phyloP scores from a whole-genome alignment of 164 flowering plant genomes.

The Houttuynia cordata region DNA sequence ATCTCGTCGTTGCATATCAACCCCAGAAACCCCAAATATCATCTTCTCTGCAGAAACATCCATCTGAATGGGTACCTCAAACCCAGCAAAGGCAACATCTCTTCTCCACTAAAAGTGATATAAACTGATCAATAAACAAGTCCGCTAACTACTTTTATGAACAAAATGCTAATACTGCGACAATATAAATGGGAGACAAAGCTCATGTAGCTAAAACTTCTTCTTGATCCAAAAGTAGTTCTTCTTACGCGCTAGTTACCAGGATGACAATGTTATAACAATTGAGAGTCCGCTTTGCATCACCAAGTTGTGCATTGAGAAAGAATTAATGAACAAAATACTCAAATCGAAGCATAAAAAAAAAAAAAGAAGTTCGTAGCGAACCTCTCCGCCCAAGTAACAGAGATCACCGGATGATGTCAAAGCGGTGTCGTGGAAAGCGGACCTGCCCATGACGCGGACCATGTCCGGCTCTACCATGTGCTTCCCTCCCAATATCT shows the following conservation, averaged over 20 bases:
- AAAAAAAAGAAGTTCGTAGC: neutral
- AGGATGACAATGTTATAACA: no score
- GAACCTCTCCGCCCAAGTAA: conserved; percentile 95
- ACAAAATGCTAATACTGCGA: no score
- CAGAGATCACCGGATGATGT: conserved; percentile 77
- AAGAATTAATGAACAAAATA: no score
- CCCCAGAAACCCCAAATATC: conserved; percentile 76
- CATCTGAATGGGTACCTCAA: conserved; percentile 93
- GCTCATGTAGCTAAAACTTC: no score
- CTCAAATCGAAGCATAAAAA: neutral
- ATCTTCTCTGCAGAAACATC: conserved; percentile 93
- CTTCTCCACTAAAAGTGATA: conserved; percentile 73
- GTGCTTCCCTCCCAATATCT: conserved; percentile 93
- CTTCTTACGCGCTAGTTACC: no score
- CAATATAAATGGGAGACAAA: no score
- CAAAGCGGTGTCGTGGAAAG: conserved; percentile 84
- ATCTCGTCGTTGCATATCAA: conserved; percentile 69
- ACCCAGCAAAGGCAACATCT: conserved; percentile 97
- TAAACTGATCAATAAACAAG: neutral
- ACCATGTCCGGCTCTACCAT: conserved; percentile 96
- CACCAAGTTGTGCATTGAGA: no score
- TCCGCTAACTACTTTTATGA: no score
- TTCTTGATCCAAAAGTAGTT: no score
- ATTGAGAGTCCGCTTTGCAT: no score
- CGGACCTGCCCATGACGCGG: conserved; percentile 78